Conservation (phyloP, 805 yeast species). For the Wickerhamomyces mucosus region DNA sequence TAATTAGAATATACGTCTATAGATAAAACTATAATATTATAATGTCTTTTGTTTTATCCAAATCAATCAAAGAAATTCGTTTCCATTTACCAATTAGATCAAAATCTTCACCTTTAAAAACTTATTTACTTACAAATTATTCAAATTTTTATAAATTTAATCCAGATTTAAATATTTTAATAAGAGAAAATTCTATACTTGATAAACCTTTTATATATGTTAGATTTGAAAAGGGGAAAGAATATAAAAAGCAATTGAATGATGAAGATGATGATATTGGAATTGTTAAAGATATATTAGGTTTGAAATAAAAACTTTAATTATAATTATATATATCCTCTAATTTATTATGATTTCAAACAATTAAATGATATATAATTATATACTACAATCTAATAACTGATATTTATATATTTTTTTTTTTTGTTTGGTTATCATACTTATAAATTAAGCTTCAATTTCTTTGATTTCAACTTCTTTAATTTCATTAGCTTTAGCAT, state of each 20-base stretch:
- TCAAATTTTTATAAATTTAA: slow-evolving; percentile 54
- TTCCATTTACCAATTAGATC: slow-evolving; percentile 77
- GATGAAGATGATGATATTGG: slow-evolving; percentile 20
- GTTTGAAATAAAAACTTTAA: slow-evolving; percentile 3
- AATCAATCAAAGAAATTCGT: slow-evolving; percentile 65
- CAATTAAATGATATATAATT: too few species aligned
- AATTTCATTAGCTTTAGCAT: slow-evolving; percentile 3
- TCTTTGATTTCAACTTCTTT: slow-evolving; percentile 1
- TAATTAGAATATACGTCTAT: background rate
- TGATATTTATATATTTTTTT: background rate
- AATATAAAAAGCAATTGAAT: slow-evolving; percentile 25
- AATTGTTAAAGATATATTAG: slow-evolving; percentile 2
- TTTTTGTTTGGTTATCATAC: background rate
- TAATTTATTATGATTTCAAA: too few species aligned
- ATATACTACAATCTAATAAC: too few species aligned
- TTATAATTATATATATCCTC: slow-evolving; percentile 2
- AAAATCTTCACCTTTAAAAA: slow-evolving; percentile 55
- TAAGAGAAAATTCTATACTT: slow-evolving; percentile 53
- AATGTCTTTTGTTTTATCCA: slow-evolving; percentile 27
- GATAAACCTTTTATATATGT: slow-evolving; percentile 68
- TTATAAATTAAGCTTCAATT: background rate
- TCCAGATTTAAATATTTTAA: slow-evolving; percentile 61
- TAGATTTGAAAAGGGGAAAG: slow-evolving; percentile 43
- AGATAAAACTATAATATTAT: slow-evolving; percentile 18
- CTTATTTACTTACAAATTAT: slow-evolving; percentile 52